Conservation (phyloP, 1,139 yeast species). For the Candida sp. region DNA sequence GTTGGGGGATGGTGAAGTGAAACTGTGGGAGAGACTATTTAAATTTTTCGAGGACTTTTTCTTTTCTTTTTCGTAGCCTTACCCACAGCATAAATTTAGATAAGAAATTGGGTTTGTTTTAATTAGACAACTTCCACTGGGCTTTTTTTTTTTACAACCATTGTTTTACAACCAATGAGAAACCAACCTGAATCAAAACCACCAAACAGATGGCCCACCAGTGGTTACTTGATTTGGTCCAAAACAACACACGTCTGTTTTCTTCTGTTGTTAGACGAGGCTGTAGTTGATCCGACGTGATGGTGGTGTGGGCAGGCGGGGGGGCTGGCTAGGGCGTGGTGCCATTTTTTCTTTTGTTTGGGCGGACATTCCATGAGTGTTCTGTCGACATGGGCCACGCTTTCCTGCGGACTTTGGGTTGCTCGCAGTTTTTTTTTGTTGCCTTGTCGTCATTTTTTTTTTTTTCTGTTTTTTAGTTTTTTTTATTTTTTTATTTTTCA, state of each 20-base stretch:
- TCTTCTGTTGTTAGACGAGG: too few relatives aligned
- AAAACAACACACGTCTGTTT: neutral
- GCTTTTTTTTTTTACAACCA: neutral
- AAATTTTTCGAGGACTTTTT: too few relatives aligned
- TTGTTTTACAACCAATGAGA: neutral
- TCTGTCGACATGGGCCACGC: too few relatives aligned
- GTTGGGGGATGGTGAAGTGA: too few relatives aligned
- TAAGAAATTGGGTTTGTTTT: neutral
- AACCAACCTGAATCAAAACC: neutral
- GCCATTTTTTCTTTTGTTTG: too few relatives aligned
- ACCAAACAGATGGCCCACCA: neutral
- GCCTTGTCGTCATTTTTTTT: neutral
- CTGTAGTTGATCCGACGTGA: too few relatives aligned
- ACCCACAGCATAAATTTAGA: neutral
- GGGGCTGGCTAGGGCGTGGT: too few relatives aligned
- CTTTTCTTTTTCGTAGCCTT: too few relatives aligned
- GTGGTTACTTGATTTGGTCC: neutral
- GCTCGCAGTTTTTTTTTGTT: slow-evolving; percentile 1
- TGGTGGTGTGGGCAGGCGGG: too few relatives aligned
- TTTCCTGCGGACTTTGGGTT: neutral
- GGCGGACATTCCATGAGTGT: too few relatives aligned
- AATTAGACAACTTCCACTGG: neutral
- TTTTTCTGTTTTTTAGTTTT: too few relatives aligned
- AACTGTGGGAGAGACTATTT: too few relatives aligned
- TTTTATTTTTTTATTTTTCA: neutral